Conservation (phyloP, 2,329 filamentous ascomycete genomes). For the Penicillium expansum region DNA sequence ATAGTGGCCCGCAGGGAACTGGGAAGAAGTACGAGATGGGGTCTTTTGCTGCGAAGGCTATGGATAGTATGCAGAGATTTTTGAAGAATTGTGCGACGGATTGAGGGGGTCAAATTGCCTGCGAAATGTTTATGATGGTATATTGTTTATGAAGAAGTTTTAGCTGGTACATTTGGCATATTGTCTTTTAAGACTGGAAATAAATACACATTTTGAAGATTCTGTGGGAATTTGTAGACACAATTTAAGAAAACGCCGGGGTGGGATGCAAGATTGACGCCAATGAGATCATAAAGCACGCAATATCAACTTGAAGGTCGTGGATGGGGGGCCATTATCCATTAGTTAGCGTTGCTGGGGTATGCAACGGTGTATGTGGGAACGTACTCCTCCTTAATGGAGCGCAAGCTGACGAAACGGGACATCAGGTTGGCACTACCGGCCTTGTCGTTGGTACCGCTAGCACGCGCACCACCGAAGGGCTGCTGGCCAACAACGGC, state of each 20-base stretch:
- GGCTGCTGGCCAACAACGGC: constrained; percentile 72
- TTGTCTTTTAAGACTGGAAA: constrained; percentile 2
- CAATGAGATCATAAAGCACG: constrained; percentile 21
- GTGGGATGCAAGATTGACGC: constrained; percentile 23
- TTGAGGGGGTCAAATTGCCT: neutral
- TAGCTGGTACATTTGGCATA: neutral
- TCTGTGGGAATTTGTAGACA: constrained; percentile 1
- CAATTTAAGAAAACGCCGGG: constrained; percentile 16
- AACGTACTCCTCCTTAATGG: constrained; percentile 73
- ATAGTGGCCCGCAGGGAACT: constrained; percentile 56
- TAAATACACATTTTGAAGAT: constrained; percentile 4
- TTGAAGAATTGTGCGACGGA: constrained; percentile 38
- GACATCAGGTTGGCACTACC: constrained; percentile 63
- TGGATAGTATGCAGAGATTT: constrained; percentile 49
- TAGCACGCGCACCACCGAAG: constrained; percentile 66
- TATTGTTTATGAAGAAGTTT: neutral
- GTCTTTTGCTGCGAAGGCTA: constrained; percentile 52
- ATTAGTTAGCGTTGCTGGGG: constrained; percentile 65
- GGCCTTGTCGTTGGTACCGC: constrained; percentile 72
- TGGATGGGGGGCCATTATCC: neutral
- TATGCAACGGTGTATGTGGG: constrained; percentile 63
- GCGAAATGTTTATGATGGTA: neutral
- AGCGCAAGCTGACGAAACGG: constrained; percentile 65
- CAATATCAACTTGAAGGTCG: constrained; percentile 1
- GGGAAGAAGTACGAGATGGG: constrained; percentile 51